Percentiles rank a stretch among this genome's conserved stretches.
These are phyloP conservation scores for Pseudogymnoascus sp. DNA, from an alignment of 2,329 filamentous ascomycete species.

Conservation along the genomic window DNA sequence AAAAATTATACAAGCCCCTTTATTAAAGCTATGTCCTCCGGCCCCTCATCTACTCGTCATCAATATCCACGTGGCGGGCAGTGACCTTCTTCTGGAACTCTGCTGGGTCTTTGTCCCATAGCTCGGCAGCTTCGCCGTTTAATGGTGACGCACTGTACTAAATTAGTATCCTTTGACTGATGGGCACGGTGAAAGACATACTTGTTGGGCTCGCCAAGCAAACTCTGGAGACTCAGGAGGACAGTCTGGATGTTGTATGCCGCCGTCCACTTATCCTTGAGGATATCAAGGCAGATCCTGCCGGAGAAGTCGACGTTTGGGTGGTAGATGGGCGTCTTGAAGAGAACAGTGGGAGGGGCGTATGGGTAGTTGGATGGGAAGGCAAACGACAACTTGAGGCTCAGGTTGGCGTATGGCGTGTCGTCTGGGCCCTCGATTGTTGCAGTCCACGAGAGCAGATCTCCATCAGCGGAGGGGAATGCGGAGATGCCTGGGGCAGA, in stretches of 20 bases:
- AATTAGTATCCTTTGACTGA: constrained; percentile 18
- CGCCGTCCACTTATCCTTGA: constrained; percentile 98
- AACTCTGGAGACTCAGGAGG: constrained; percentile 84
- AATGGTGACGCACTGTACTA: constrained; percentile 72
- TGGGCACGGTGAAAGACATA: constrained; percentile 42
- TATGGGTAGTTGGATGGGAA: constrained; percentile 95
- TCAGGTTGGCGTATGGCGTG: constrained; percentile 83
- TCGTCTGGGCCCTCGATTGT: constrained; percentile 88
- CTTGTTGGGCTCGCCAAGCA: constrained; percentile 98
- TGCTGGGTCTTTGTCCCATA: constrained; percentile 83
- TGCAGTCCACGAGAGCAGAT: constrained; percentile 86
- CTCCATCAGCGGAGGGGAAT: constrained; percentile 84
- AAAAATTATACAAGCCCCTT: constrained; percentile 20
- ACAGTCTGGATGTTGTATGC: constrained; percentile 96
- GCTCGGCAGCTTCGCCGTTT: constrained; percentile 90
- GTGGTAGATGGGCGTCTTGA: constrained; percentile 98
- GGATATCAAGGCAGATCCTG: constrained; percentile 92
- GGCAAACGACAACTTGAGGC: constrained; percentile 84
- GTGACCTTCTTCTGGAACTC: constrained; percentile 78
- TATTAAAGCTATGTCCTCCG: background rate
- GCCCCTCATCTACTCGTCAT: constrained; percentile 47
- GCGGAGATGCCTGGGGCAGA: constrained; percentile 89
- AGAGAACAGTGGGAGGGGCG: constrained; percentile 80
- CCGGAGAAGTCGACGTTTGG: constrained; percentile 98
- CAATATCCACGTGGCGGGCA: constrained; percentile 56